phyloP scores from a whole-genome alignment of 805 yeast species.

The Lipomyces yamadae region DNA sequence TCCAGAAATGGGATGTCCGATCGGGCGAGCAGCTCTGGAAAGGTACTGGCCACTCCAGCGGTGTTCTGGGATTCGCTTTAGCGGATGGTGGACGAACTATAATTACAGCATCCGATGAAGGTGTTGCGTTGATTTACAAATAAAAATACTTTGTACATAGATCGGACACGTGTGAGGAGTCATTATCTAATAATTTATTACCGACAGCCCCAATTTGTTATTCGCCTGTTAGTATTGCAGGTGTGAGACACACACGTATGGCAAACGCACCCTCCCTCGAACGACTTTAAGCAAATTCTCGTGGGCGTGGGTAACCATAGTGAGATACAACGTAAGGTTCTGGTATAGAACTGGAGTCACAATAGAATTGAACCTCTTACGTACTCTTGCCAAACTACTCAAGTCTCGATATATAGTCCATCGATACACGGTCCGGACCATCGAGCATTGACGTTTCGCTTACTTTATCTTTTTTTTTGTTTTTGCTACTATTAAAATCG shows the following conservation, averaged over 20 bases:
- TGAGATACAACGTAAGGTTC: slow-evolving; percentile 21
- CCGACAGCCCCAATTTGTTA: not conserved
- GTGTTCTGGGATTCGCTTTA: slow-evolving; percentile 82
- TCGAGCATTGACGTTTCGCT: not conserved
- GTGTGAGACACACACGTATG: no score
- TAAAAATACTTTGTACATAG: slow-evolving; percentile 5
- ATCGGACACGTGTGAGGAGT: no score
- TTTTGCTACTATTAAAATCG: slow-evolving; percentile 12
- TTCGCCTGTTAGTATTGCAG: not conserved
- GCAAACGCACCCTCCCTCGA: slow-evolving; percentile 26
- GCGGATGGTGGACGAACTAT: slow-evolving; percentile 65
- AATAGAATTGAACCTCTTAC: slow-evolving; percentile 23
- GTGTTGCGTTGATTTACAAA: slow-evolving; percentile 78
- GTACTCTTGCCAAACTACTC: slow-evolving; percentile 22
- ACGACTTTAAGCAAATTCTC: slow-evolving; percentile 21
- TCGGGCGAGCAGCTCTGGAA: slow-evolving; percentile 76
- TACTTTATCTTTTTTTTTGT: not conserved
- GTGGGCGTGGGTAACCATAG: slow-evolving; percentile 15
- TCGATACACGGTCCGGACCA: slow-evolving; percentile 4
- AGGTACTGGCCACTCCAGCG: slow-evolving; percentile 93
- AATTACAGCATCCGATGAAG: slow-evolving; percentile 96
- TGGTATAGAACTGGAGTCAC: slow-evolving; percentile 30
- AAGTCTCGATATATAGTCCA: slow-evolving; percentile 24
- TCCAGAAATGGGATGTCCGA: slow-evolving; percentile 87
- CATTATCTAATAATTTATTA: no score